Conservation (phyloP, 2,329 filamentous ascomycete genomes). For the Botrytis cinerea region DNA sequence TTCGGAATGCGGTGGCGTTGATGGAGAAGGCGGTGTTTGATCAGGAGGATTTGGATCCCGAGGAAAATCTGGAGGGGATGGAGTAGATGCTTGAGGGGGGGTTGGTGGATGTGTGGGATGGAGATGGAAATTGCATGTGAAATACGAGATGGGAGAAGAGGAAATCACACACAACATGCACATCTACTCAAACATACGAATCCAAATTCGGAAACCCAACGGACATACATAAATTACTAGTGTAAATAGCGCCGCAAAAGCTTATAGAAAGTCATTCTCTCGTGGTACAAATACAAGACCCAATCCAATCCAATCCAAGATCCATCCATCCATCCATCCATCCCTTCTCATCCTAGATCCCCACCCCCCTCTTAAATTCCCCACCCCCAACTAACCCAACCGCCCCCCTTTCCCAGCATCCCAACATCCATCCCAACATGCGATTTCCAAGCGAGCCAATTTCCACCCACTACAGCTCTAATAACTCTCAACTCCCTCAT, state of each 20-base stretch:
- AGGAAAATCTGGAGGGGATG: conserved; percentile 43
- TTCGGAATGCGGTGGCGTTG: conserved; percentile 73
- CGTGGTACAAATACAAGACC: background rate
- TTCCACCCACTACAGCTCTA: background rate
- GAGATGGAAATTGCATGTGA: background rate
- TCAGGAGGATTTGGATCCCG: conserved; percentile 61
- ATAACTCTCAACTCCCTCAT: too few species aligned
- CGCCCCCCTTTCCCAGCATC: background rate
- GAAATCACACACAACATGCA: background rate
- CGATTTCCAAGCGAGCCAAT: background rate
- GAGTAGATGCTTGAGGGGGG: background rate
- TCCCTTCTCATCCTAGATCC: too few species aligned
- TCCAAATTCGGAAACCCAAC: background rate
- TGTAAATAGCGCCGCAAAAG: background rate
- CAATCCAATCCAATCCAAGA: background rate
- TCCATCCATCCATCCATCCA: too few species aligned
- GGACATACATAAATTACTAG: background rate
- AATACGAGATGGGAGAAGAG: background rate
- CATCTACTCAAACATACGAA: background rate
- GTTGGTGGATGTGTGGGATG: too few species aligned
- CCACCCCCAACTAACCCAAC: too few species aligned
- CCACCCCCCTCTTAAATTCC: too few species aligned
- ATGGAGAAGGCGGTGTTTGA: conserved; percentile 86
- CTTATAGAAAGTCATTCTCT: background rate
- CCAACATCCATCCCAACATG: too few species aligned